Base-by-base conservation (phyloP, 1,284 basidiomycete genomes). In the Trichosporon sp. region DNA sequence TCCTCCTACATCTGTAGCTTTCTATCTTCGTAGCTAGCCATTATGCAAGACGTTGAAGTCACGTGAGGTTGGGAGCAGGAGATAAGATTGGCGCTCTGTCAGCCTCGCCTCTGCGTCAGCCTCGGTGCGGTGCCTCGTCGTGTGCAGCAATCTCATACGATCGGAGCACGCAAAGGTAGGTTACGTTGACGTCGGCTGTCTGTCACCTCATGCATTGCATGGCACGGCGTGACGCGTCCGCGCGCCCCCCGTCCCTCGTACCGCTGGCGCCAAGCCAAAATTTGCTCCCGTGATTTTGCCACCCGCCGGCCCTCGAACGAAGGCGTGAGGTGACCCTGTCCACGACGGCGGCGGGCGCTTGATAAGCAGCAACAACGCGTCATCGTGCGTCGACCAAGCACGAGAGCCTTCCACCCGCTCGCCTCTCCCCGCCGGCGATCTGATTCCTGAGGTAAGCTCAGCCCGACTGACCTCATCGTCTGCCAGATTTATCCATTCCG, bases 311-410 rank as follows among this genome's bases (percentile, higher is more conserved):
- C 47, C 21, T 51, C 47, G 47, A 21, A 51, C 47, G 47, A 23
- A 21, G 47, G 21, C 21, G 7, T 9, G 21, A n/a, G 23, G 47
- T 51, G 12, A 51, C 56, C 15, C 29, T 32, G 56, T 56, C 25
- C 51, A 27, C 51, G 38, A 42, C 47, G 47, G 23, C 47, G 47
- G 9, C 47, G 18, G 56, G 56, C 56, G 56, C 56, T 60, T 60
- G 56, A 60, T 60, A 60, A 60, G 56, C 56, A 60, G 56, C 27
- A n/a, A n/a, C 56, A 60, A 60, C 56, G 56, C 56, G 56, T 60
- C 56, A 60, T 60, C 56, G 56, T 32, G 27, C 27, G 56, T 15
- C 53, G 27, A 27, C 53, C 12, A 60, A 5, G 29, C 31, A 32
- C 56, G 27, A n/a, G 56, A 6, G 56, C 29, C 29, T 60, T 60